Conservation (phyloP, 202 grass and related monocot species). For the Setaria viridis region DNA sequence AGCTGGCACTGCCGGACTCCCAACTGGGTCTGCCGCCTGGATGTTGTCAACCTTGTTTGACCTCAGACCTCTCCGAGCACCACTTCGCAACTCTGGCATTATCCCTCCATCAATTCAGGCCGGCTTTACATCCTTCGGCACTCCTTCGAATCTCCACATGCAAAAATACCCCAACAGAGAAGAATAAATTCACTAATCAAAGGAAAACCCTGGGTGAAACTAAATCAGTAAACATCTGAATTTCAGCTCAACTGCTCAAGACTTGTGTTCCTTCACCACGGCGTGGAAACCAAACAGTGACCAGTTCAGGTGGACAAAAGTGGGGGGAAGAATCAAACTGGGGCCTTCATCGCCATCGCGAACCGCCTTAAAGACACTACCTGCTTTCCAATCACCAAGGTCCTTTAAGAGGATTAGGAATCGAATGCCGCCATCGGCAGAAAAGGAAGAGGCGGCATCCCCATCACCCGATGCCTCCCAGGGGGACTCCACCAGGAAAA, state of each 20-base stretch:
- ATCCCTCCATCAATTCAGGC: conserved; percentile 67
- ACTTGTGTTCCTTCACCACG: conserved; percentile 12
- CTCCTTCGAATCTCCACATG: conserved; percentile 39
- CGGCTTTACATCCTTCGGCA: conserved; percentile 20
- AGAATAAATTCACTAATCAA: conserved; percentile 26
- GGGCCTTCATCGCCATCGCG: conserved; percentile 37
- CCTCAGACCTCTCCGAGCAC: conserved; percentile 61
- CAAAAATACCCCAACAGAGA: conserved; percentile 21
- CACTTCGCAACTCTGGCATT: conserved; percentile 80
- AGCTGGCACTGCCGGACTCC: conserved; percentile 38
- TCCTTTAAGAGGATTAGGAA: conserved; percentile 48
- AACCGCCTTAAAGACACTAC: conserved; percentile 36
- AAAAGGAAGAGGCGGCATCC: conserved; percentile 39
- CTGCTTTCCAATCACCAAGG: conserved; percentile 35
- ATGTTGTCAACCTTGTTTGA: conserved; percentile 57
- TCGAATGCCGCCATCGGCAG: conserved; percentile 42
- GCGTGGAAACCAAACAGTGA: not conserved
- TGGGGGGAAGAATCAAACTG: conserved; percentile 22
- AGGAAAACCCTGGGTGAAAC: not conserved
- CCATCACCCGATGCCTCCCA: conserved; percentile 48
- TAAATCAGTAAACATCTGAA: not conserved
- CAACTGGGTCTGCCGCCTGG: conserved; percentile 45
- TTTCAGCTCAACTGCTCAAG: conserved; percentile 26
- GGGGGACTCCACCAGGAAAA: conserved; percentile 23
- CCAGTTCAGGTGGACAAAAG: conserved; percentile 29